phyloP scores from a whole-genome alignment of 352 stramenopile genomes.

The Globisporangium paddicum region DNA sequence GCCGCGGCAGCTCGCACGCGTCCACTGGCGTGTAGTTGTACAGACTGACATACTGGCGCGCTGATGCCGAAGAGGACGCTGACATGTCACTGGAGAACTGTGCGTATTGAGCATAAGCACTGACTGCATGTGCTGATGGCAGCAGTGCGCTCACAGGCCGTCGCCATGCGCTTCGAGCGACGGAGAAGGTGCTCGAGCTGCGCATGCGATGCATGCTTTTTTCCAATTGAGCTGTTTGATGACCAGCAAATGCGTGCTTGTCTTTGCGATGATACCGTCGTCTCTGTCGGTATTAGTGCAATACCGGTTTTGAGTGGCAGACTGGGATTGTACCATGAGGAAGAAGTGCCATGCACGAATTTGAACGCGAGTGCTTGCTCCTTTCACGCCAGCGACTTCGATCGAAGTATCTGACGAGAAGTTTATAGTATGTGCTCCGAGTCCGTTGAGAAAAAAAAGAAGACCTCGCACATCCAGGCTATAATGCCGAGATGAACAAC shows the following conservation, averaged over 20 bases:
- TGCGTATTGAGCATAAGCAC: neutral
- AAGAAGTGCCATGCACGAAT: no score
- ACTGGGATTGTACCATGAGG: no score
- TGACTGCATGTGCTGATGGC: neutral
- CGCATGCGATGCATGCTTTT: neutral
- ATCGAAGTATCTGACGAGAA: no score
- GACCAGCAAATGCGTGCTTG: neutral
- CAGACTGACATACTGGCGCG: conserved; percentile 34
- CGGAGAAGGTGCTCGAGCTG: neutral
- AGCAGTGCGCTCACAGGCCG: neutral
- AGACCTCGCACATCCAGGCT: no score
- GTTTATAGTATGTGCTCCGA: no score
- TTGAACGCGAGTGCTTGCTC: no score
- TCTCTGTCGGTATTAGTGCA: neutral
- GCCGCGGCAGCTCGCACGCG: conserved; percentile 18
- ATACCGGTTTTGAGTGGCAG: neutral
- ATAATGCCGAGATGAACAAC: no score
- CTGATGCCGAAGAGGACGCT: neutral
- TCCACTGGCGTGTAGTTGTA: conserved; percentile 40
- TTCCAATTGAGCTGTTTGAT: neutral
- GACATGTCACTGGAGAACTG: neutral
- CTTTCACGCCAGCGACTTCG: no score
- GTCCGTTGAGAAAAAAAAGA: no score
- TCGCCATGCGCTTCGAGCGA: neutral
- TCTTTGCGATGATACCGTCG: neutral